phyloP scores from a whole-genome alignment of 2,329 filamentous ascomycete genomes.

The Pseudonectria foliicola region DNA sequence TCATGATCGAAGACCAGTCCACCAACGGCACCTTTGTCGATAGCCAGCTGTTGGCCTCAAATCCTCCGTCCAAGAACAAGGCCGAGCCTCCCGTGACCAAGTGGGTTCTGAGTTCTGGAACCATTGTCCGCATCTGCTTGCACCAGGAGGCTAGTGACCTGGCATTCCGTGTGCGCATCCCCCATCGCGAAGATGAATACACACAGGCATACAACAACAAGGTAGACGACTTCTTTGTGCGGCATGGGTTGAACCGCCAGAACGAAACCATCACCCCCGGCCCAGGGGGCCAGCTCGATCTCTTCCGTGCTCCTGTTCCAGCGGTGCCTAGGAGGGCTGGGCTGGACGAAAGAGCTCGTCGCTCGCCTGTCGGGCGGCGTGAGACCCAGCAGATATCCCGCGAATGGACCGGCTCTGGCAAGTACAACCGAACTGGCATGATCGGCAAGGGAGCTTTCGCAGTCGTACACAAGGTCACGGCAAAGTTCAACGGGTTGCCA shows the following conservation, averaged over 20 bases:
- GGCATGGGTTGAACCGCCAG: slow-evolving; percentile 25
- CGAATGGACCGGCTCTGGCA: slow-evolving; percentile 76
- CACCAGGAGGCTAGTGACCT: slow-evolving; percentile 51
- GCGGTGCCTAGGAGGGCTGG: slow-evolving; percentile 13
- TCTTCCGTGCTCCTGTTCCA: slow-evolving; percentile 24
- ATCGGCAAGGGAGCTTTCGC: slow-evolving; percentile 95
- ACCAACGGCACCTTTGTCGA: slow-evolving; percentile 96
- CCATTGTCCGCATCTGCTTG: slow-evolving; percentile 63
- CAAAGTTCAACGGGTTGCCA: slow-evolving; percentile 72
- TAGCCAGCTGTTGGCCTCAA: slow-evolving; percentile 51
- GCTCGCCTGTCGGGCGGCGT: slow-evolving; percentile 17
- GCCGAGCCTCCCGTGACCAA: slow-evolving; percentile 26
- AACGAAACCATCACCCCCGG: slow-evolving; percentile 42
- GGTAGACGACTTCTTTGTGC: slow-evolving; percentile 56
- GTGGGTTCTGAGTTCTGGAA: slow-evolving; percentile 65
- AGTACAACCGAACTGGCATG: slow-evolving; percentile 74
- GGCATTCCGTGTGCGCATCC: slow-evolving; percentile 79
- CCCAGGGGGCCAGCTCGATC: slow-evolving; percentile 38
- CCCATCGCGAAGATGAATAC: slow-evolving; percentile 61
- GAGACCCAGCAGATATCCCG: slow-evolving; percentile 33
- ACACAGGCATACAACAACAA: slow-evolving; percentile 62
- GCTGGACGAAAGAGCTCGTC: slow-evolving; percentile 13
- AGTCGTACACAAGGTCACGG: slow-evolving; percentile 82
- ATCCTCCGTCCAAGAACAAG: slow-evolving; percentile 29
- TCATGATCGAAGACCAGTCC: slow-evolving; percentile 90